These are phyloP conservation scores for Debaryomyces tyrocola DNA, from an alignment of 805 yeast species.

Conservation along the genomic window DNA sequence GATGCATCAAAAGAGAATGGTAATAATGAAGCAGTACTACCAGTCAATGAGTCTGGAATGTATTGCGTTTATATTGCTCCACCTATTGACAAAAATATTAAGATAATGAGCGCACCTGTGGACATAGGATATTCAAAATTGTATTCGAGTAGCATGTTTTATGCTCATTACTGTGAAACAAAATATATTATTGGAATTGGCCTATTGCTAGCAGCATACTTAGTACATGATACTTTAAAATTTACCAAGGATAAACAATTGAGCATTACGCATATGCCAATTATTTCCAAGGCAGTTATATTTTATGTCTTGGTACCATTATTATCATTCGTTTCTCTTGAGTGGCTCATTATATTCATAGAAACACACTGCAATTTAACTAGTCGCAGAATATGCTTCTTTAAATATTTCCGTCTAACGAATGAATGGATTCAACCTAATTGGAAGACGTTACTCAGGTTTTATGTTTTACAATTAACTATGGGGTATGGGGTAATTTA, in stretches of 20 bases:
- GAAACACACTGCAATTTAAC: conserved; percentile 11
- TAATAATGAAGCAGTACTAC: conserved; percentile 12
- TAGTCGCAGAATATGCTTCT: background rate
- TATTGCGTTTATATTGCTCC: conserved; percentile 33
- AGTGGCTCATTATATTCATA: conserved; percentile 4
- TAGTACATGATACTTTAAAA: conserved; percentile 23
- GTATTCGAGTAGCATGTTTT: conserved; percentile 16
- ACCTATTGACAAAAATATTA: conserved; percentile 12
- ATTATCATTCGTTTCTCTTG: conserved; percentile 4
- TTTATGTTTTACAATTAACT: conserved; percentile 22
- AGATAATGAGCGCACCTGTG: conserved; percentile 6
- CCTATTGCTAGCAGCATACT: conserved; percentile 14
- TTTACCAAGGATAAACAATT: conserved; percentile 25
- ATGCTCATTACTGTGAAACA: conserved; percentile 15
- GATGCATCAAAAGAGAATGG: background rate
- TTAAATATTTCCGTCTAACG: conserved; percentile 1
- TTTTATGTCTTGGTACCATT: conserved; percentile 25
- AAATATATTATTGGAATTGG: conserved; percentile 14
- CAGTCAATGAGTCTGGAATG: conserved; percentile 18
- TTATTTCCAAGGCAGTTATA: conserved; percentile 27
- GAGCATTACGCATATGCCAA: conserved; percentile 25
- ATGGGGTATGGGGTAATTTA: conserved; percentile 39
- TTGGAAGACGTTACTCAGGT: conserved; percentile 7
- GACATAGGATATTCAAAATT: conserved; percentile 25
- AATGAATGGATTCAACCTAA: conserved; percentile 3